Base-by-base conservation (phyloP, 73 alveolate genomes). In the Paramecium tetraurelia region DNA sequence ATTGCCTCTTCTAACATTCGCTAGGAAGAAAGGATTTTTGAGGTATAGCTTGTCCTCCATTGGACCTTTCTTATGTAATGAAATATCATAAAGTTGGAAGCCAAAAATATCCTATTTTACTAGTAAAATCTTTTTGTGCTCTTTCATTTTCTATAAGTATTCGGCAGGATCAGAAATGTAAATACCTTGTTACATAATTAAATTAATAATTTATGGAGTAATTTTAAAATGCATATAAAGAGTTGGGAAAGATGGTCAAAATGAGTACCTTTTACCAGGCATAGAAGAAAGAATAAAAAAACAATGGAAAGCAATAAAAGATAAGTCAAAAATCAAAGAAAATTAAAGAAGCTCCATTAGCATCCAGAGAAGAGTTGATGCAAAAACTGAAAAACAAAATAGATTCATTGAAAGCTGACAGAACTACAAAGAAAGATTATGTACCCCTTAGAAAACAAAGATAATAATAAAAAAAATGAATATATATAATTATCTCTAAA, bases 1-100 rank as follows among this genome's bases (percentile, higher is more conserved):
- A 33, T 89, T 89, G n/a, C 94, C 94, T 89, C 94, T 89, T 89
- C 94, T 89, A 1, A 89, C 75, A 71, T 89, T 71, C 29, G 71
- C 43, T 16, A 77, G 35, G n/a, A 40, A 70, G 38, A 38, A 59
- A 5, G 94, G 94, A 70, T 70, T 58, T 41, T 89, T 70, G 14
- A 83, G 46, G 57, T 89, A 89, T 5, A 40, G 38, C 50, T 89
- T 89, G 72, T 89, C 94, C 7, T 89, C 94, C 21, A 40, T 46
- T 8, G 94, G 94, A 36, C 94, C 94, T 4, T 83, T 83, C 36
- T 83, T 89, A 43, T 89, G 94, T 10, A 89, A 68, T 1, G 94
- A 89, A 14, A 89, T 89, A 72, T 89, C 94, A 44, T 71, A 50
- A 14, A 89, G 53, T 38, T 38, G 6, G 11, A 69, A 77, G n/a